Evolutionary conservation across 2,329 filamentous ascomycete species (phyloP).

Genomic region (Pseudocercospora musae): DNA sequence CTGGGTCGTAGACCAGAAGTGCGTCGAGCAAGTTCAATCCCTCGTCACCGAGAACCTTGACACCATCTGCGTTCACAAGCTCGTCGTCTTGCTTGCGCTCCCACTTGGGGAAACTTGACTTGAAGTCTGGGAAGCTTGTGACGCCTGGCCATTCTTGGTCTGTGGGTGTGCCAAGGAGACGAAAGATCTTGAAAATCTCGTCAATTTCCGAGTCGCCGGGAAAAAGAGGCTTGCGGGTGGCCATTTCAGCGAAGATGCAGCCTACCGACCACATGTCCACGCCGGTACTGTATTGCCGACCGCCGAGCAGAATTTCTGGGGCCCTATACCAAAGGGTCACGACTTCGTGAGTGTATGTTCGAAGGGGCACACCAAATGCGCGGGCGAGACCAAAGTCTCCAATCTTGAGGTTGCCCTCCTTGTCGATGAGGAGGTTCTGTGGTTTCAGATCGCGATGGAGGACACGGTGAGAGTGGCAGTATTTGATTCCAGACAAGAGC

Average conservation of each 20-base stretch:
- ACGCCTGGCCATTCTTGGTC: constrained; percentile 96
- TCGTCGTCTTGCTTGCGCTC: constrained; percentile 86
- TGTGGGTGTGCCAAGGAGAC: constrained; percentile 95
- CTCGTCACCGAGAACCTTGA: constrained; percentile 60
- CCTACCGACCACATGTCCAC: constrained; percentile 99
- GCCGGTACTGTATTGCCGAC: constrained; percentile 96
- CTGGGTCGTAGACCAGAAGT: constrained; percentile 90
- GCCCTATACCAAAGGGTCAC: constrained; percentile 98
- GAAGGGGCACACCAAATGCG: constrained; percentile 94
- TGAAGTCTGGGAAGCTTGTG: constrained; percentile 95
- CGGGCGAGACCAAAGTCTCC: constrained; percentile 92
- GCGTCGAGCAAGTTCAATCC: constrained; percentile 83
- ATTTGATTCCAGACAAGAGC: constrained; percentile 89
- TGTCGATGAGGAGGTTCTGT: constrained; percentile 94
- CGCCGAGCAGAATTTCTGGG: constrained; percentile 89
- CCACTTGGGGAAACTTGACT: constrained; percentile 90
- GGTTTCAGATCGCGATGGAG: constrained; percentile 94
- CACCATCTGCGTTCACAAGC: constrained; percentile 59
- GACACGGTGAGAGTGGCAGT: constrained; percentile 96
- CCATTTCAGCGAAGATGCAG: constrained; percentile 99
- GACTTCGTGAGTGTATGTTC: constrained; percentile 97
- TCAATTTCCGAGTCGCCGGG: constrained; percentile 98
- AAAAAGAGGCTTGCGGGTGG: constrained; percentile 90
- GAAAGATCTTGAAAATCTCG: constrained; percentile 94
- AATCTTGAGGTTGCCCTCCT: constrained; percentile 83